Evolutionary conservation across 1,284 basidiomycete species (phyloP).

Genomic region (Mrakiaceae sp.): DNA sequence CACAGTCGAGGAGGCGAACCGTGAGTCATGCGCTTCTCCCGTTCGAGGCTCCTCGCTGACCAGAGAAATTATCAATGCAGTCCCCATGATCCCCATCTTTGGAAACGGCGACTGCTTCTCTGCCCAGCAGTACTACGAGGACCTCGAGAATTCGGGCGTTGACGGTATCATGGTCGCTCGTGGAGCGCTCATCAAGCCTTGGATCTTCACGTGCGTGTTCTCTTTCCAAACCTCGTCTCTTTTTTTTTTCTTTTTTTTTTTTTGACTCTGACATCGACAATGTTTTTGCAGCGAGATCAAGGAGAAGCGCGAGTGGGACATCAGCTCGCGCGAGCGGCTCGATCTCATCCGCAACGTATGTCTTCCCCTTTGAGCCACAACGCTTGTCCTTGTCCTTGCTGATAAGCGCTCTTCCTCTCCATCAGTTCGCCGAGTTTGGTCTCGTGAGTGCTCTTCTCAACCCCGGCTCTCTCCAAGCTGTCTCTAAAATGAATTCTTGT

Average conservation of each 20-base stretch:
- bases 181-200: slow-evolving; percentile 88
- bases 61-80: slow-evolving; percentile 32
- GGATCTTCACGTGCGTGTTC: slow-evolving; percentile 52
- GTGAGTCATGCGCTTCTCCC: slow-evolving; percentile 31
- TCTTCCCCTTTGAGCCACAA: neutral
- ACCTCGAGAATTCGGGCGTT: slow-evolving; percentile 63
- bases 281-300: slow-evolving; percentile 65
- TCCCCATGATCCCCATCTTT: slow-evolving; percentile 80
- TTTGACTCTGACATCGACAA: neutral
- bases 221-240: neutral
- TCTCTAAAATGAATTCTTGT: neutral
- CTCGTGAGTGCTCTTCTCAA: slow-evolving; percentile 38
- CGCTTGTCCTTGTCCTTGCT: neutral
- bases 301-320: slow-evolving; percentile 83
- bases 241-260: neutral
- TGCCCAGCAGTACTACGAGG: slow-evolving; percentile 55
- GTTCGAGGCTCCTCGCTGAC: neutral
- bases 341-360: slow-evolving; percentile 68
- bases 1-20: slow-evolving; percentile 57
- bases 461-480: neutral
- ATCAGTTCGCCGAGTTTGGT: slow-evolving; percentile 68
- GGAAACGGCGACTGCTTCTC: slow-evolving; percentile 93
- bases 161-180: slow-evolving; percentile 93
- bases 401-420: neutral
- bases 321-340: slow-evolving; percentile 77